These are phyloP conservation scores for Prunus campanulata DNA, from an alignment of 306 rosid genomes.

Conservation along the genomic window DNA sequence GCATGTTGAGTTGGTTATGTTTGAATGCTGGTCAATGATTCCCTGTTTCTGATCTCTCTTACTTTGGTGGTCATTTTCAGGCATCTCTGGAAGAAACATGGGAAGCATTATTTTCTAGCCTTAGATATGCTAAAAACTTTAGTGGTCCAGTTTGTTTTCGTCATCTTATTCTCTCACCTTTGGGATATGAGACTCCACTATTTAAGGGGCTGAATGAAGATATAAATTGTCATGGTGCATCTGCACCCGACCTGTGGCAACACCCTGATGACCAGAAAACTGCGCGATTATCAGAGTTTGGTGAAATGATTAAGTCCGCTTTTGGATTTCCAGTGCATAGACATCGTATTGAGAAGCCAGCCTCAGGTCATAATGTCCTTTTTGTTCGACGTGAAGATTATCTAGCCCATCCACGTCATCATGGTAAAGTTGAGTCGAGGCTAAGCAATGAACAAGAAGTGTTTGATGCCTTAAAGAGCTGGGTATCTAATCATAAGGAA, in stretches of 20 bases:
- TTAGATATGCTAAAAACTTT: slow-evolving; percentile 80
- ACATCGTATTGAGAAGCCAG: slow-evolving; percentile 41
- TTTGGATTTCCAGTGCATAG: slow-evolving; percentile 57
- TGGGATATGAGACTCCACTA: slow-evolving; percentile 87
- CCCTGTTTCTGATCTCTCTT: slow-evolving; percentile 19
- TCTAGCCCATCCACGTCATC: slow-evolving; percentile 92
- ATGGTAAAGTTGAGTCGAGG: slow-evolving; percentile 83
- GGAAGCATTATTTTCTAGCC: slow-evolving; percentile 77
- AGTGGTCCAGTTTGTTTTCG: slow-evolving; percentile 82
- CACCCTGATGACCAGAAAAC: slow-evolving; percentile 66
- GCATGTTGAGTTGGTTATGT: neutral
- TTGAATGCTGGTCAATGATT: neutral
- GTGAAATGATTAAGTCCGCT: slow-evolving; percentile 85
- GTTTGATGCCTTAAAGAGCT: slow-evolving; percentile 57
- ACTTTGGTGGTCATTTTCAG: slow-evolving; percentile 43
- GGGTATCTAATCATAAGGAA: slow-evolving; percentile 51
- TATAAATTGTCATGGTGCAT: slow-evolving; percentile 59
- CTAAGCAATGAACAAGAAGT: slow-evolving; percentile 78
- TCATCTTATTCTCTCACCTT: slow-evolving; percentile 77
- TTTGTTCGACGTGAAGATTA: slow-evolving; percentile 95
- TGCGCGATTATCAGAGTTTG: slow-evolving; percentile 90
- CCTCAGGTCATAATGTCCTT: slow-evolving; percentile 59
- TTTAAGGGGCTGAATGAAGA: slow-evolving; percentile 74
- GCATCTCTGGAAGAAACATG: slow-evolving; percentile 90
- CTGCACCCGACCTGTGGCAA: slow-evolving; percentile 70